Percentiles rank a stretch among this genome's conserved stretches.
phyloP scores from a whole-genome alignment of 805 yeast genomes.

The Debaryomyces tyrocola region DNA sequence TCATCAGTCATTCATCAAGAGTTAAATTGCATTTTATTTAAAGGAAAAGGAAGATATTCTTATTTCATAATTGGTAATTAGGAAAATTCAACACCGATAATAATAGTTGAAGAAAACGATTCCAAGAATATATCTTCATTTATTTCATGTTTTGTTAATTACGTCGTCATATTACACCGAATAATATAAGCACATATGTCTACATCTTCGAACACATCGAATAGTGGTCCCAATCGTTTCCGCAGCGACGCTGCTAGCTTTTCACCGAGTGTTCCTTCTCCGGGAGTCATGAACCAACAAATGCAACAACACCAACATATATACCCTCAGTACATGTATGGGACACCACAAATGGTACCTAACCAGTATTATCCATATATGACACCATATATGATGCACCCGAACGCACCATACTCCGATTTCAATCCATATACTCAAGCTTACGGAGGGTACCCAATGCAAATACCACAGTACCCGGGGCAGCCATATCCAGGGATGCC shows the following conservation, averaged over 20 bases:
- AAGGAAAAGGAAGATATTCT: background rate
- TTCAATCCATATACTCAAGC: conserved; percentile 3
- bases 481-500: conserved; percentile 3
- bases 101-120: background rate
- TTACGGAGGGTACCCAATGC: conserved; percentile 1
- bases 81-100: no score
- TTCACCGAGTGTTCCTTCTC: conserved; percentile 26
- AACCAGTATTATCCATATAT: conserved; percentile 12
- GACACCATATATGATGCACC: conserved; percentile 11
- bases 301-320: conserved; percentile 12
- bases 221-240: conserved; percentile 34
- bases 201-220: conserved; percentile 23
- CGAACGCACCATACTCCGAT: conserved; percentile 1
- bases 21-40: background rate
- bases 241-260: conserved; percentile 41
- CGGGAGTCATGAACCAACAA: conserved; percentile 9
- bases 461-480: conserved; percentile 1
- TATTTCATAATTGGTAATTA: background rate
- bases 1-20: background rate
- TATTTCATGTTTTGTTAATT: conserved; percentile 4
- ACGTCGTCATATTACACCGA: background rate
- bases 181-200: conserved; percentile 12
- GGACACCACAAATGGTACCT: conserved; percentile 11
- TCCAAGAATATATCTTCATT: background rate
- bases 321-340: conserved; percentile 14